Conservation (phyloP, 345 rosid genomes). For the Clausena lansium region DNA sequence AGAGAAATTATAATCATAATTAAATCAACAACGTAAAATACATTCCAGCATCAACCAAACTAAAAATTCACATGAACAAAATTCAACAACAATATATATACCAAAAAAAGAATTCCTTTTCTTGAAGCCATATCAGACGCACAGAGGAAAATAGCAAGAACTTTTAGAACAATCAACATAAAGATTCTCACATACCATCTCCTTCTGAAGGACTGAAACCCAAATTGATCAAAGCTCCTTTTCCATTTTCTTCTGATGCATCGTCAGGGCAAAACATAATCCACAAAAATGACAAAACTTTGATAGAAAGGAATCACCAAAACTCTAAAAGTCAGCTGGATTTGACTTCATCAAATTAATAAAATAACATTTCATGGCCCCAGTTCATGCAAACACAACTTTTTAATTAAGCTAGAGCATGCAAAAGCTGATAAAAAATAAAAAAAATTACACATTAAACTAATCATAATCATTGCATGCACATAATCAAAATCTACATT, state of each 20-base stretch:
- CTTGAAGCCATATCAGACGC: background rate
- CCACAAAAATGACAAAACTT: background rate
- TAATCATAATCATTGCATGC: conserved; percentile 5
- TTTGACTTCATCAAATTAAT: background rate
- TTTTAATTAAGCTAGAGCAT: background rate
- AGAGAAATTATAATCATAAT: background rate
- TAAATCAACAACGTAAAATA: background rate
- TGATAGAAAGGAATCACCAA: background rate
- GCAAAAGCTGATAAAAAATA: background rate
- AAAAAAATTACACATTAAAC: background rate
- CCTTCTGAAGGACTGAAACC: background rate
- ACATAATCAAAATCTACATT: background rate
- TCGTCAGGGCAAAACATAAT: background rate
- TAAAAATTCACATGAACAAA: background rate
- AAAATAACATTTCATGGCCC: conserved; percentile 1
- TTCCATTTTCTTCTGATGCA: background rate
- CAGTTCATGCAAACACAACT: conserved; percentile 4
- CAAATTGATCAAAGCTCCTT: background rate
- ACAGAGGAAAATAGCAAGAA: background rate
- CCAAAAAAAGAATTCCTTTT: background rate
- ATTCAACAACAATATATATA: background rate
- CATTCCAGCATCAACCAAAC: background rate
- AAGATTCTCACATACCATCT: background rate
- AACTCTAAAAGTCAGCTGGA: background rate
- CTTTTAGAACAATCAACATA: background rate